These are phyloP conservation scores for Microsporum audouinii DNA, from an alignment of 2,329 filamentous ascomycete genomes.

Conservation along the genomic window DNA sequence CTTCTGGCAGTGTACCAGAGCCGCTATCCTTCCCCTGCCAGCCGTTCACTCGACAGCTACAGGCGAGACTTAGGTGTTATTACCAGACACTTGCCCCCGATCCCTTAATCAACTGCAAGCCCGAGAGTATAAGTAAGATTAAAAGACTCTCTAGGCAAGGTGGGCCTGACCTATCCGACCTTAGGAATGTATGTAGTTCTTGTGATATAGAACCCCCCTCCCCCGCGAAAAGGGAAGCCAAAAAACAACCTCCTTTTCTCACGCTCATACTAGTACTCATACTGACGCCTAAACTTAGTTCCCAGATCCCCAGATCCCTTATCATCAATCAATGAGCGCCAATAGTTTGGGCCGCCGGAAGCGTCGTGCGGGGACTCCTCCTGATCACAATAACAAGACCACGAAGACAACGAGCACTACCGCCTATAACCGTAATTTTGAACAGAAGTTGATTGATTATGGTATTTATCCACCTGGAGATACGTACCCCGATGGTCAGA, in stretches of 20 bases:
- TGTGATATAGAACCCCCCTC: not conserved
- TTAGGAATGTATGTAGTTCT: slow-evolving; percentile 12
- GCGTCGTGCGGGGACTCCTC: not conserved
- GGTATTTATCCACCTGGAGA: slow-evolving; percentile 22
- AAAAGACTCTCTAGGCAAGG: slow-evolving; percentile 8
- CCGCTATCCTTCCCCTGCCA: not conserved
- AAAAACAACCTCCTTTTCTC: too few relatives aligned
- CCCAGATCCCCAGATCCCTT: not conserved
- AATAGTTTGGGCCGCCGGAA: not conserved
- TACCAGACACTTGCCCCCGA: slow-evolving; percentile 4
- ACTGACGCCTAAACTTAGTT: not conserved
- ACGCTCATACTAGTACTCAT: not conserved
- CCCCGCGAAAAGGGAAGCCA: too few relatives aligned
- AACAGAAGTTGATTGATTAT: slow-evolving; percentile 29
- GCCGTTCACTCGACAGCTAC: slow-evolving; percentile 9
- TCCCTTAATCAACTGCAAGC: slow-evolving; percentile 1
- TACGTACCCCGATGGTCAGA: slow-evolving; percentile 17
- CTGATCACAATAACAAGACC: slow-evolving; percentile 8
- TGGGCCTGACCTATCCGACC: slow-evolving; percentile 11
- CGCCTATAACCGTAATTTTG: slow-evolving; percentile 27
- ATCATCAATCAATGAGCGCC: not conserved
- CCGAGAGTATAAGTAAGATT: not conserved
- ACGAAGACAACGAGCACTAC: slow-evolving; percentile 1
- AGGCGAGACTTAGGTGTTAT: slow-evolving; percentile 7
- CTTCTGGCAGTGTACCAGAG: not conserved